Conservation (phyloP, 805 yeast species). For the Ogataea populi-albae region DNA sequence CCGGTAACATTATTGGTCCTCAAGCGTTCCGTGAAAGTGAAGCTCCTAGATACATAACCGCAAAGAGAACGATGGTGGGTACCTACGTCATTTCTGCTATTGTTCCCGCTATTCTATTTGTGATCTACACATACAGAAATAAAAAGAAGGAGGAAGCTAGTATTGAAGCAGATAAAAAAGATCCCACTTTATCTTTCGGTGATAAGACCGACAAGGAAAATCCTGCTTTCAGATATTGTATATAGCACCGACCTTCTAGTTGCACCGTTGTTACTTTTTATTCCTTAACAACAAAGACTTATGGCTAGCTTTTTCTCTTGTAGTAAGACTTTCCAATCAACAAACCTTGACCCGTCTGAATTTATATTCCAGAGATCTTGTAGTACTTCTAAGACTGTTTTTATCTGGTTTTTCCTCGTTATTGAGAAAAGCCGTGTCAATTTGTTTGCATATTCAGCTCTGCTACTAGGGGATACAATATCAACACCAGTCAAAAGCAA, state of each 20-base stretch:
- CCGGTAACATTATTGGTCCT: conserved; percentile 56
- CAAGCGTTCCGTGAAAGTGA: conserved; percentile 44
- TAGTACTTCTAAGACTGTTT: conserved; percentile 6
- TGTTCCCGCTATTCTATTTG: conserved; percentile 19
- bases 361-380: conserved; percentile 13
- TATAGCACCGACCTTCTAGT: too few relatives aligned
- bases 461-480: conserved; percentile 5
- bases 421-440: conserved; percentile 2
- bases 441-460: conserved; percentile 6
- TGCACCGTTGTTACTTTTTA: too few relatives aligned
- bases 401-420: conserved; percentile 5
- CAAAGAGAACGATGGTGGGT: conserved; percentile 36
- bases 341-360: conserved; percentile 8
- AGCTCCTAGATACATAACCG: conserved; percentile 43
- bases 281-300: conserved; percentile 5
- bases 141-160: conserved; percentile 33
- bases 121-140: conserved; percentile 35
- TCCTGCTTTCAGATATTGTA: conserved; percentile 46
- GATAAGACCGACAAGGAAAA: conserved; percentile 55
- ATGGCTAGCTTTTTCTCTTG: conserved; percentile 2
- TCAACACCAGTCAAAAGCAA: conserved; percentile 16
- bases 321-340: conserved; percentile 13
- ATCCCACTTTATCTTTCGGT: conserved; percentile 36
- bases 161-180: conserved; percentile 19
- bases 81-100: conserved; percentile 14